These are phyloP conservation scores for Neofusicoccum cordaticola DNA, from an alignment of 2,329 filamentous ascomycete species.

Conservation along the genomic window DNA sequence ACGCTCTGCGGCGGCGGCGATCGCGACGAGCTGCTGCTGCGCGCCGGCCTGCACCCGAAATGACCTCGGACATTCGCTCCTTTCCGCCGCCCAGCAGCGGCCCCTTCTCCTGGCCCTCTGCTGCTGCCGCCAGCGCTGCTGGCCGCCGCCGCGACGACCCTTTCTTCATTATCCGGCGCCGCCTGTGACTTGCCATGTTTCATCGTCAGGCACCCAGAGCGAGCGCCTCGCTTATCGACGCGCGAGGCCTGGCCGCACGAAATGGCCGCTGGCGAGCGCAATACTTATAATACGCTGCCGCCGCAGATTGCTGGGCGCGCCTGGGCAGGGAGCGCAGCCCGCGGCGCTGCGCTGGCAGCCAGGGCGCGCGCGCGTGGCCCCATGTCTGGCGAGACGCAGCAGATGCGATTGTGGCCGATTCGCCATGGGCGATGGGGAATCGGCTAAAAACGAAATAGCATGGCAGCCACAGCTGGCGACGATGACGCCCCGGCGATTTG, in stretches of 20 bases:
- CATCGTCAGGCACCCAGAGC: conserved; percentile 17
- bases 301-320: background rate
- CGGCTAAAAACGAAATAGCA: conserved; percentile 15
- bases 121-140: background rate
- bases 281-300: background rate
- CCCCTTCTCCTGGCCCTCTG: background rate
- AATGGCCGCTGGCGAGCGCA: background rate
- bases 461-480: conserved; percentile 12
- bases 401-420: conserved; percentile 14
- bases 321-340: background rate
- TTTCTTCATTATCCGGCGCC: background rate
- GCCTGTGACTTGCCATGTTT: conserved; percentile 15
- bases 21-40: conserved; percentile 3
- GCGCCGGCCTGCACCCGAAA: background rate
- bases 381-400: background rate
- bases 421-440: conserved; percentile 3
- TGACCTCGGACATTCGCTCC: conserved; percentile 15
- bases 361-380: background rate
- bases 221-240: conserved; percentile 13
- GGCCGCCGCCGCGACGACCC: background rate
- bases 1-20: background rate
- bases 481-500: background rate
- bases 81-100: background rate
- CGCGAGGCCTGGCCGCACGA: background rate
- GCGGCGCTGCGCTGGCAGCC: background rate